These are phyloP conservation scores for Mycena leptocephala DNA, from an alignment of 768 basidiomycete genomes.

Conservation along the genomic window DNA sequence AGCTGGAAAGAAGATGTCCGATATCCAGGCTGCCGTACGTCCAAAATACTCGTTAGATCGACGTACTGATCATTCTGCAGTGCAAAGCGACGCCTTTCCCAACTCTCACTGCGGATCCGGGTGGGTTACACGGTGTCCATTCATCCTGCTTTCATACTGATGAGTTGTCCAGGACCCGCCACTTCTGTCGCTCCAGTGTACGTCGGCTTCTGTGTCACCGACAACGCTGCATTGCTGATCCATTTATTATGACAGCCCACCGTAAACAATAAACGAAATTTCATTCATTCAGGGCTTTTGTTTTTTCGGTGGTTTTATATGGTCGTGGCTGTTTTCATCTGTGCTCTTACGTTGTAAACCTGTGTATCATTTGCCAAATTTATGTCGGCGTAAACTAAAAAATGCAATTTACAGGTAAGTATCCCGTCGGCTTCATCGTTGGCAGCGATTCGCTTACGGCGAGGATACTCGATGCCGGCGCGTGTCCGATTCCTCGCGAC, in stretches of 20 bases:
- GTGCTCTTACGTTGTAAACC: too few species aligned
- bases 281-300: too few species aligned
- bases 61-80: background rate
- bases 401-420: too few species aligned
- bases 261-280: too few species aligned
- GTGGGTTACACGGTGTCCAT: background rate
- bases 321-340: too few species aligned
- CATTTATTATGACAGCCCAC: too few species aligned
- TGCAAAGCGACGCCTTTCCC: background rate
- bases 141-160: background rate
- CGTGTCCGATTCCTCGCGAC: constrained; percentile 43
- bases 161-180: background rate
- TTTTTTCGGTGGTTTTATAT: too few species aligned
- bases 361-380: too few species aligned
- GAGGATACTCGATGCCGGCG: constrained; percentile 49
- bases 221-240: too few species aligned
- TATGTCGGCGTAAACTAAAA: too few species aligned
- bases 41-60: background rate
- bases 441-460: constrained; percentile 18
- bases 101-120: constrained; percentile 4
- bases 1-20: background rate
- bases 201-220: too few species aligned
- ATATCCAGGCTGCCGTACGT: background rate
- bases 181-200: background rate
- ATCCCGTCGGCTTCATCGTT: too few species aligned